phyloP scores from a whole-genome alignment of 2,329 filamentous ascomycete genomes.

The Verticillium albo-atrum region DNA sequence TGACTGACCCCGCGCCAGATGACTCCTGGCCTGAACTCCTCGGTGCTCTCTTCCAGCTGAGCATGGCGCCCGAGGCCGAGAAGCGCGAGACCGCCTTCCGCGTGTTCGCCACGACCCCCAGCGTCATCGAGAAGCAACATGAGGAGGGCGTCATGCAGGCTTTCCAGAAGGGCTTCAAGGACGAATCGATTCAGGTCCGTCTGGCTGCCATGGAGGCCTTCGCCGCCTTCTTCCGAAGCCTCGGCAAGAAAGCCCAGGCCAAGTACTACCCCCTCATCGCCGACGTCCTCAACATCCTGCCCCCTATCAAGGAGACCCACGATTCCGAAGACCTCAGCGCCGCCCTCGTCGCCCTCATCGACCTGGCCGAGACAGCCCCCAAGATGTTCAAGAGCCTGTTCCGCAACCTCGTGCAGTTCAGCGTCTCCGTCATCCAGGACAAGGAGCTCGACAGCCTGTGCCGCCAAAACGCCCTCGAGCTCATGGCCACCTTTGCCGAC shows the following conservation, averaged over 20 bases:
- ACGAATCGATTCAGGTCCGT: slow-evolving; percentile 78
- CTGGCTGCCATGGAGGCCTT: slow-evolving; percentile 96
- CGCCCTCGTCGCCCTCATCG: slow-evolving; percentile 85
- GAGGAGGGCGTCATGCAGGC: slow-evolving; percentile 84
- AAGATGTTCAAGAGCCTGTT: slow-evolving; percentile 99
- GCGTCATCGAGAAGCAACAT: slow-evolving; percentile 93
- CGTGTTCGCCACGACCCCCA: slow-evolving; percentile 91
- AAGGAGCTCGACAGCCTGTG: slow-evolving; percentile 89
- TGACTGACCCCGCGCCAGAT: slow-evolving; percentile 41
- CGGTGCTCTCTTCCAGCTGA: slow-evolving; percentile 80
- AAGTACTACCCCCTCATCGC: slow-evolving; percentile 87
- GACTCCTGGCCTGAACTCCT: slow-evolving; percentile 89
- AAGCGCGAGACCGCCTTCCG: slow-evolving; percentile 91
- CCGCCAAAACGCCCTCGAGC: slow-evolving; percentile 89
- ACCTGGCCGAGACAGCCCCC: slow-evolving; percentile 87
- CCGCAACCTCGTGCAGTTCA: slow-evolving; percentile 87
- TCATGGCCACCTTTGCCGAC: slow-evolving; percentile 98
- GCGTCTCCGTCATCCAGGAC: slow-evolving; percentile 88
- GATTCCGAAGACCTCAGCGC: slow-evolving; percentile 90
- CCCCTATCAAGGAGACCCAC: slow-evolving; percentile 85
- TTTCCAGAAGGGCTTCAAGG: slow-evolving; percentile 89
- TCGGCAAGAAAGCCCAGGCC: slow-evolving; percentile 79
- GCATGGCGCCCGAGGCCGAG: slow-evolving; percentile 76
- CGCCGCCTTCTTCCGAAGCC: slow-evolving; percentile 88
- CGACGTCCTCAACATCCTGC: slow-evolving; percentile 89